Percentiles rank a stretch among this genome's conserved stretches.
Evolutionary conservation across 345 rosid species (phyloP).

Genomic region (Bruguiera gymnorhiza): DNA sequence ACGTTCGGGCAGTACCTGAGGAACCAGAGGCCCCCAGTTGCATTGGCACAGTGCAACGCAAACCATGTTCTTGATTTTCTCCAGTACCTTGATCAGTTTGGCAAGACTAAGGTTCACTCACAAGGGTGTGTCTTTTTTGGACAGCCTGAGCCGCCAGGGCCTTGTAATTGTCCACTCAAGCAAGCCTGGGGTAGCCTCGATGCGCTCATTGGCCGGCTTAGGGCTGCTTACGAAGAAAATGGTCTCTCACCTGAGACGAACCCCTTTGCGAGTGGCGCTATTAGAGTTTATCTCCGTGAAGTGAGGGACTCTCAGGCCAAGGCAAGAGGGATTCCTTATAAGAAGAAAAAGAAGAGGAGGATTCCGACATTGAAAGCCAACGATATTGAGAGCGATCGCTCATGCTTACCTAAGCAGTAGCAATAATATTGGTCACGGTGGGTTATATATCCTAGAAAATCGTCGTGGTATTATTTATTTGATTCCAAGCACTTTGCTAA

Average conservation of each 20-base stretch:
- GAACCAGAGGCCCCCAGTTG: conserved; percentile 79
- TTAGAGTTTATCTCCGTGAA: conserved; percentile 68
- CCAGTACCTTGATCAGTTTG: conserved; percentile 76
- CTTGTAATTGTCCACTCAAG: conserved; percentile 71
- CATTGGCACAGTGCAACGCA: conserved; percentile 56
- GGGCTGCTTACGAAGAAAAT: conserved; percentile 86
- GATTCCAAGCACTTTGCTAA: too few relatives aligned
- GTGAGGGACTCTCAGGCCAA: conserved; percentile 83
- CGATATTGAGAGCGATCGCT: conserved; percentile 19
- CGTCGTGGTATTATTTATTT: conserved; percentile 17
- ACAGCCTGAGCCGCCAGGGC: conserved; percentile 74
- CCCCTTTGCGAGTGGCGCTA: conserved; percentile 75
- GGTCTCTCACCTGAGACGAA: conserved; percentile 77
- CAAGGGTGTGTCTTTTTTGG: conserved; percentile 79
- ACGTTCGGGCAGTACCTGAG: conserved; percentile 85
- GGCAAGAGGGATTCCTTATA: conserved; percentile 84
- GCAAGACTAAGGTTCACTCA: conserved; percentile 83
- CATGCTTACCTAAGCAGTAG: conserved; percentile 40
- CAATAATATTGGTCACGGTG: conserved; percentile 17
- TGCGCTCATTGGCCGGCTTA: conserved; percentile 80
- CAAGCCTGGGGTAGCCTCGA: conserved; percentile 97
- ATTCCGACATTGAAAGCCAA: conserved; percentile 28
- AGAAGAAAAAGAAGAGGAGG: conserved; percentile 84
- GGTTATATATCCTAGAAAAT: not conserved
- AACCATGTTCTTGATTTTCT: conserved; percentile 80